These are phyloP conservation scores for Serpula lacrymans DNA, from an alignment of 768 basidiomycete species.

Conservation along the genomic window DNA sequence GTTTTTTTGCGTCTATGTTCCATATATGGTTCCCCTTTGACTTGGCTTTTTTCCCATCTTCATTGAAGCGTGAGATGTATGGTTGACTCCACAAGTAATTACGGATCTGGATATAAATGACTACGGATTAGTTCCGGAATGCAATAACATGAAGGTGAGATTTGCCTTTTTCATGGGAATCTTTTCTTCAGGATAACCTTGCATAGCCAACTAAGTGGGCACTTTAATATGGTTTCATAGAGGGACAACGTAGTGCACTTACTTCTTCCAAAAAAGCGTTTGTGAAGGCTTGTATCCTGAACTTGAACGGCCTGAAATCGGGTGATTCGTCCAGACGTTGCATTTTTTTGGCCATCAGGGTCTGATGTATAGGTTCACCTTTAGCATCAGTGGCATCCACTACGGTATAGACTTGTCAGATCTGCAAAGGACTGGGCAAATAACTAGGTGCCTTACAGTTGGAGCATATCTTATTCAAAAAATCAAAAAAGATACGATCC, in stretches of 20 bases:
- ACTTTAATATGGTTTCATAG: constrained; percentile 8
- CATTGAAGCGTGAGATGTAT: constrained; percentile 95
- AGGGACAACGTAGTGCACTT: constrained; percentile 15
- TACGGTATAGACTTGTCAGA: constrained; percentile 35
- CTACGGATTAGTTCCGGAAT: constrained; percentile 17
- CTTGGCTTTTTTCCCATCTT: constrained; percentile 98
- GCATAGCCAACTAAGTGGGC: constrained; percentile 60
- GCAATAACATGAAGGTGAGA: constrained; percentile 9
- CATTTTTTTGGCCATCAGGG: constrained; percentile 99
- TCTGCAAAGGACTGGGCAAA: constrained; percentile 11
- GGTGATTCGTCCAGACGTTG: constrained; percentile 92
- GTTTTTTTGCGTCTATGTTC: constrained; percentile 95
- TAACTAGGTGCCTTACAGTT: constrained; percentile 60
- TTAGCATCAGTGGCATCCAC: constrained; percentile 93
- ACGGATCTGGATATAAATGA: constrained; percentile 55
- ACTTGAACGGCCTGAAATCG: constrained; percentile 98
- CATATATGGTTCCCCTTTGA: constrained; percentile 99
- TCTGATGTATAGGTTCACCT: constrained; percentile 96
- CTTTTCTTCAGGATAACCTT: constrained; percentile 91
- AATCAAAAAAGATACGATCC: constrained; percentile 89
- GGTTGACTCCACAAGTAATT: constrained; percentile 96
- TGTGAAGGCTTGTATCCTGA: constrained; percentile 97
- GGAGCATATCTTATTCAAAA: constrained; percentile 83
- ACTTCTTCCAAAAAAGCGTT: constrained; percentile 93
- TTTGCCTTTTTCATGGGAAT: constrained; percentile 94